Base-by-base conservation (phyloP, 495 filamentous ascomycete species). In the Penicillium dipodomyicola region DNA sequence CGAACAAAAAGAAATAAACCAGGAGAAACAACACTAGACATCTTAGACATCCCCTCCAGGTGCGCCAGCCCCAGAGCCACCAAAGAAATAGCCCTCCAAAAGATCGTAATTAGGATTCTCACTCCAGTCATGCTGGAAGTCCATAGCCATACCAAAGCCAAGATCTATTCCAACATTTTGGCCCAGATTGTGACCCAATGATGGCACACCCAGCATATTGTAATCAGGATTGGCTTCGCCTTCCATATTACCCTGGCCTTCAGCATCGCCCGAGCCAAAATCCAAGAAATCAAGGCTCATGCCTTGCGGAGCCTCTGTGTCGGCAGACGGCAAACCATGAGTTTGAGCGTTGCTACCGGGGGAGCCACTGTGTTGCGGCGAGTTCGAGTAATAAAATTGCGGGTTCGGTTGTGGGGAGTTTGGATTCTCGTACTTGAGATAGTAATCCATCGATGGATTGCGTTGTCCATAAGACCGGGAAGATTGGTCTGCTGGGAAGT, bases 61-160 rank as follows among this genome's bases (percentile, higher is more conserved):
- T 41, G 69, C 61, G 33, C 70, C 72, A 37, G 62, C 54, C 23
- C 74, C 73, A 35, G 67, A 67, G 23, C 75, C 74, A 19, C 92
- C 92, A 75, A 96, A 96, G 76, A 93, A 96, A 68, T 93, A 96
- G 0, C 90, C 92, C 70, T 95, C 90, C 68, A 96, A 89, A 29
- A 96, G 71, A 80, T 96, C 91, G 62, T 93, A 82, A 54, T 87
- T 87, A 54, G 82, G 78, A 23, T 87, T 88, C 48, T 93, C 90
- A 56, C 82, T 86, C 74, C 88, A 91, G 68, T 93, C 89, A 71
- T 92, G 88, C 64, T 88, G 84, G 61, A 84, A 77, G 22, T 87
- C 88, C 41, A 88, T 82, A 59, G 85, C 87, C 60, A 90, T 77
- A 20, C 88, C 87, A 61, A 92, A 88, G 0, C 88, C 89, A 45